phyloP scores from a whole-genome alignment of 495 filamentous ascomycete species.

The Sabuloglossum arenarium region DNA sequence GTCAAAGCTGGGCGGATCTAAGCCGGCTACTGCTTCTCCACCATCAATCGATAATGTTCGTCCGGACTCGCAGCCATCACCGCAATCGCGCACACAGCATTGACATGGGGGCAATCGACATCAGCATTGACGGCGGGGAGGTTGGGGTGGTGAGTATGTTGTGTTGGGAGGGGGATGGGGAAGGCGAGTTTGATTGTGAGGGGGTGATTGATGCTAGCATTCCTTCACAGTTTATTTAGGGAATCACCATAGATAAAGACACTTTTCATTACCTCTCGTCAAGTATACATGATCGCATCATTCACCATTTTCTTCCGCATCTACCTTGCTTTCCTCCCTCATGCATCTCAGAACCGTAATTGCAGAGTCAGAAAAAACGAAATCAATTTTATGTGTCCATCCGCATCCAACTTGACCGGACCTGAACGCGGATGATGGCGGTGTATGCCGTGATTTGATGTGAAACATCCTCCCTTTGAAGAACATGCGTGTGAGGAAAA shows the following conservation, averaged over 20 bases:
- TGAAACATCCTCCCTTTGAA: too few relatives aligned
- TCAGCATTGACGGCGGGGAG: conserved; percentile 69
- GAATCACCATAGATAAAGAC: background rate
- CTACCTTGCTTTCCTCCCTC: too few relatives aligned
- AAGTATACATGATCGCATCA: too few relatives aligned
- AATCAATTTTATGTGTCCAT: too few relatives aligned
- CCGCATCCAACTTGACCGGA: too few relatives aligned
- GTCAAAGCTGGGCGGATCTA: conserved; percentile 81
- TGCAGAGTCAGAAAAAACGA: too few relatives aligned
- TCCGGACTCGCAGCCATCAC: conserved; percentile 59
- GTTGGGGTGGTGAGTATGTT: conserved; percentile 78
- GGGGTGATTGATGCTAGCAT: conserved; percentile 44
- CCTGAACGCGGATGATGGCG: too few relatives aligned
- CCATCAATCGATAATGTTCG: conserved; percentile 71
- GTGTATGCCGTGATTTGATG: too few relatives aligned
- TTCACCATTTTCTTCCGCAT: too few relatives aligned
- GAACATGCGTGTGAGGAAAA: too few relatives aligned
- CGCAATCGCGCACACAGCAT: conserved; percentile 46
- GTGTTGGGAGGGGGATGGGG: conserved; percentile 90
- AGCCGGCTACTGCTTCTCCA: conserved; percentile 61
- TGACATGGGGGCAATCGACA: conserved; percentile 44
- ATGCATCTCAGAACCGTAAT: too few relatives aligned
- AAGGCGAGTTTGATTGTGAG: conserved; percentile 92
- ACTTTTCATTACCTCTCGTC: too few relatives aligned
- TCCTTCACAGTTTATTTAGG: background rate